phyloP scores from a whole-genome alignment of 202 grass and related monocot genomes.

The Panicum virgatum region DNA sequence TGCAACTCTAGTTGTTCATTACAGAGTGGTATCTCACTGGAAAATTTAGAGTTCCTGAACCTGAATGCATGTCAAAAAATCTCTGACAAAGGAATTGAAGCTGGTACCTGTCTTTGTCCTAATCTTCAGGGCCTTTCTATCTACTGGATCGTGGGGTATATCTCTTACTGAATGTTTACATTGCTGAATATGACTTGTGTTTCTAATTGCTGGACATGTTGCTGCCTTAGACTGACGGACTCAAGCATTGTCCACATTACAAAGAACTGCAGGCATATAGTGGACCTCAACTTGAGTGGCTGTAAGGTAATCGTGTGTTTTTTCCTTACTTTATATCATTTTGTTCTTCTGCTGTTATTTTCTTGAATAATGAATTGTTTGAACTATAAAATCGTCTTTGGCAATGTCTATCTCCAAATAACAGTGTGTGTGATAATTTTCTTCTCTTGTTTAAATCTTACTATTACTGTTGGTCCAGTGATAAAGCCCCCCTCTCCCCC shows the following conservation, averaged over 20 bases:
- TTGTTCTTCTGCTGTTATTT: not conserved
- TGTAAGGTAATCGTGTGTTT: conserved; percentile 65
- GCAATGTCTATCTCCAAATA: not conserved
- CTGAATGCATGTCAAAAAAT: conserved; percentile 92
- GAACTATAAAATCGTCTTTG: not conserved
- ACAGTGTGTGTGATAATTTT: not conserved
- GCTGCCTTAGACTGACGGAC: conserved; percentile 61
- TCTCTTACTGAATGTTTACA: conserved; percentile 26
- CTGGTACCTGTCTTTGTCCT: conserved; percentile 62
- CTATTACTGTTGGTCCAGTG: too few relatives aligned
- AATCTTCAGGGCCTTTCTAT: conserved; percentile 55
- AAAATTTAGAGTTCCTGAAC: conserved; percentile 69
- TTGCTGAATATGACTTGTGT: not conserved
- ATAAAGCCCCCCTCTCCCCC: too few relatives aligned
- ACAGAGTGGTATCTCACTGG: conserved; percentile 58
- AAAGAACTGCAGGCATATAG: conserved; percentile 68
- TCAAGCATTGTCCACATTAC: conserved; percentile 55
- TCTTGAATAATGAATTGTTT: conserved; percentile 2
- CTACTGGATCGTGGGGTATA: conserved; percentile 91
- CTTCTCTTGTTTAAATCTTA: not conserved
- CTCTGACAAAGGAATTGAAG: conserved; percentile 86
- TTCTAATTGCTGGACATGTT: conserved; percentile 31
- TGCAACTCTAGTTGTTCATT: conserved; percentile 3
- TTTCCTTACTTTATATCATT: not conserved
- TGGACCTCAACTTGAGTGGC: conserved; percentile 87